Conservation (phyloP, 1,284 basidiomycete species). For the Grifola frondosa region DNA sequence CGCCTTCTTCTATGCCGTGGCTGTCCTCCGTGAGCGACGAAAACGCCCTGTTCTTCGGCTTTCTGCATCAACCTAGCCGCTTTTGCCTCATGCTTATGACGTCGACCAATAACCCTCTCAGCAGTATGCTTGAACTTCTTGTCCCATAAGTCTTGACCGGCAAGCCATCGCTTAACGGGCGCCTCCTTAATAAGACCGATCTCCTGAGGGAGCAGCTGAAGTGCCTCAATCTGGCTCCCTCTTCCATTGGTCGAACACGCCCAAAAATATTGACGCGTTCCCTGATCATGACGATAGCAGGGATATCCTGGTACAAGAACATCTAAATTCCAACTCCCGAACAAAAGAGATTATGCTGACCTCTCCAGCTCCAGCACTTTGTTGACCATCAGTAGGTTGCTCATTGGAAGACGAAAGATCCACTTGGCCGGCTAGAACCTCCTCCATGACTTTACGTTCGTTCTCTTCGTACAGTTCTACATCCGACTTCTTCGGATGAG, state of each 20-base stretch:
- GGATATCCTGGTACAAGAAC: constrained; percentile 24
- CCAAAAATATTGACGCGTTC: constrained; percentile 86
- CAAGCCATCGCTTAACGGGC: constrained; percentile 54
- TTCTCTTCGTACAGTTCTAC: constrained; percentile 34
- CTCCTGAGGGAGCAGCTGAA: constrained; percentile 58
- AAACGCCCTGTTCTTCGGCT: constrained; percentile 49
- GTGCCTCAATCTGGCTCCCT: constrained; percentile 61
- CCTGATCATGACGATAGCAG: constrained; percentile 62
- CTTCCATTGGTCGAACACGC: constrained; percentile 76
- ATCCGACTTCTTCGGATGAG: constrained; percentile 19
- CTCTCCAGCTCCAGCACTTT: constrained; percentile 5
- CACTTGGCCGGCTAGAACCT: constrained; percentile 23
- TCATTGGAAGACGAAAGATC: constrained; percentile 10
- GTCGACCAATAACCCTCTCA: constrained; percentile 39
- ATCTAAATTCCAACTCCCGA: too few species aligned
- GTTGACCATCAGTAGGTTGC: constrained; percentile 3
- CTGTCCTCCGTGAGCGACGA: constrained; percentile 20
- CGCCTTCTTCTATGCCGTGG: constrained; percentile 4
- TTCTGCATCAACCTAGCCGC: constrained; percentile 42
- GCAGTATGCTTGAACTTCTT: constrained; percentile 44
- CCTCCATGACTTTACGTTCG: constrained; percentile 28
- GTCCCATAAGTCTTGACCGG: constrained; percentile 62
- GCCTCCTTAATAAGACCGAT: constrained; percentile 71
- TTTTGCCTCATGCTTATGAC: constrained; percentile 41
- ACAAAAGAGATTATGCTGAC: too few species aligned